Base-by-base conservation (phyloP, 1,139 yeast species). In the Nakaseomyces glabratus region DNA sequence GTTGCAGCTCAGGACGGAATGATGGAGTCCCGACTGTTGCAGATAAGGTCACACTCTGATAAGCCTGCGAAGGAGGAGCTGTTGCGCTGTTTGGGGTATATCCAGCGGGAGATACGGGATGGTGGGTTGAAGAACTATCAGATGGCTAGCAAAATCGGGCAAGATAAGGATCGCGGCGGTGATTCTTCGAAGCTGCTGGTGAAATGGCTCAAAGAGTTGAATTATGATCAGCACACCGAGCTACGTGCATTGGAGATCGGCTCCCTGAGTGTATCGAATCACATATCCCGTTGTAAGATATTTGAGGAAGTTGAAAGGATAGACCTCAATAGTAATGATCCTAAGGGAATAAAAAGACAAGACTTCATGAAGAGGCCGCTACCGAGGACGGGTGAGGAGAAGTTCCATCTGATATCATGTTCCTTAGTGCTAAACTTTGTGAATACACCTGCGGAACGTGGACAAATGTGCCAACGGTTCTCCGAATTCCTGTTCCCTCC, bases 371-470 rank as follows among this genome's bases (percentile, higher is more conserved):
- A 74, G 31, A 63, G 90, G 36, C 82, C 85, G 3, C 42, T 74
- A 3, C 93, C 94, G 0, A 36, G 20, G 7, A 39, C 43, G 2
- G 62, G 58, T 2, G 26, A 38, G 0, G 77, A 72, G 3, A 64
- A 57, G 37, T 86, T 77, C 54, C 70, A 80, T 46, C 52, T 82
- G 23, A 65, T 88, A 1, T 82, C 94, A 3, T 79, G 95, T 43
- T 85, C 95, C 0, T 60, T 88, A 41, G 98, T 88, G 25, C 65
- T 88, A 13, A 88, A 88, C 53, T 88, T 84, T 58, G 96, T 88
- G 1, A 85, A 95, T 0, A 73, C 75, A 1, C 75, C 88, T 0
- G 51, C 50, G 11, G 71, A 64, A 19, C 60, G 98, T 34, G 96
- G 96, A 2, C 72, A 70, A 9, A 86, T 88, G 96, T 62, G 86